Conservation (phyloP, 257 asterid genomes). For the Solanum lignicaule region DNA sequence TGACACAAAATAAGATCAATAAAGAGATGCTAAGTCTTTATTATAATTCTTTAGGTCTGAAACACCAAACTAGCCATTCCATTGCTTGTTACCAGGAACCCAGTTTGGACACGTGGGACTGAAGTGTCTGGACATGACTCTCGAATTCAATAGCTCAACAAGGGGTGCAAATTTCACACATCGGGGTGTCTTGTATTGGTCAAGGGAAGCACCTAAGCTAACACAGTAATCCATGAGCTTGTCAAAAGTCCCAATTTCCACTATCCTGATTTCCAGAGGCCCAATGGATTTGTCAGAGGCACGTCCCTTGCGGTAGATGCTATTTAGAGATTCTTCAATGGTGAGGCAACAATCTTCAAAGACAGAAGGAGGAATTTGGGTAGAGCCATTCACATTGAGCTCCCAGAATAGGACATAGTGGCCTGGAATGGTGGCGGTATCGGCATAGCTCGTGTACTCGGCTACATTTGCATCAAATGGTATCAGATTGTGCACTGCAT, state of each 20-base stretch:
- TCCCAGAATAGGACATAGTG: constrained; percentile 40
- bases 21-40: no score
- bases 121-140: constrained; percentile 36
- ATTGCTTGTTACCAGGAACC: constrained; percentile 51
- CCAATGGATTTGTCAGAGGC: constrained; percentile 55
- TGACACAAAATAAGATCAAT: no score
- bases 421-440: constrained; percentile 50
- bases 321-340: constrained; percentile 35
- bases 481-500: constrained; percentile 36
- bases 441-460: constrained; percentile 82
- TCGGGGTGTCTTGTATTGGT: constrained; percentile 24
- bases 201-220: constrained; percentile 65
- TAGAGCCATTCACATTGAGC: constrained; percentile 9
- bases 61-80: constrained; percentile 18
- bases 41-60: no score
- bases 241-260: constrained; percentile 44
- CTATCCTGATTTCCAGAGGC: constrained; percentile 50
- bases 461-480: constrained; percentile 48
- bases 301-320: constrained; percentile 67
- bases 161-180: constrained; percentile 75
- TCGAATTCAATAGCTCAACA: constrained; percentile 56
- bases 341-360: constrained; percentile 56
- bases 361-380: constrained; percentile 59
- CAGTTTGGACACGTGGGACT: constrained; percentile 84
- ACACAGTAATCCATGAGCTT: constrained; percentile 78